Evolutionary conservation across 2,329 filamentous ascomycete species (phyloP), one percentile per base, ranked within the genome.

Genomic region (Fusarium tricinctum): DNA sequence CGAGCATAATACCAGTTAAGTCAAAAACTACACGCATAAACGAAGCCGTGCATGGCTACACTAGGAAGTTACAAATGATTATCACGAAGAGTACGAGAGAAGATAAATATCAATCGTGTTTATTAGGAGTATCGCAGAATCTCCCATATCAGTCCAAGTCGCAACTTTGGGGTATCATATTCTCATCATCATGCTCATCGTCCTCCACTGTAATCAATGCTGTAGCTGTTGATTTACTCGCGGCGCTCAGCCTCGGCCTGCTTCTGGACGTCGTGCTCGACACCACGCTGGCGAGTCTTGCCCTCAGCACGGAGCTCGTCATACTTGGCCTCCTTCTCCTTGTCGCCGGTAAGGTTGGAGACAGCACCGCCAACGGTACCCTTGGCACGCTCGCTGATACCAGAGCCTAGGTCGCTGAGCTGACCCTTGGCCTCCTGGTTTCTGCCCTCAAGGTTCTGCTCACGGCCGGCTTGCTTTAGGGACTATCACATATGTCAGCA

Each of bases 361-460:
- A 92, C 84, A 2, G 91, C 89, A 39, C 88, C 84, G 2, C 93
- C 93, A 6, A 97, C 72, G 2, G 90, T 84, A 13, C 94, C 94
- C 44, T 88, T 82, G 26, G 91, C 85, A n/a, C 92, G 88, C 74
- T 91, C 85, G 32, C 82, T 81, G 17, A 90, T 78, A 10, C 94
- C 95, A 8, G 89, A 88, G 30, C 76, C 74, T 42, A 91, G 84
- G 76, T 97, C 94, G 61, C 81, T 89, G 45, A 96, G 74, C 81
- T 97, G 94, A 17, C 94, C 94, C 76, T 90, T 86, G 7, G 93
- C 92, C 80, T 97, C 93, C 78, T 94, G 89, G 32, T 86, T 86
- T 81, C 96, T 91, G 20, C 94, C 95, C 66, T 91, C 85, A 33
- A 87, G 83, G 76, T 97, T 97, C 83, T 97, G 94, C 73, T 91